phyloP scores from a whole-genome alignment of 83 land plant genomes.

The Picea abies region DNA sequence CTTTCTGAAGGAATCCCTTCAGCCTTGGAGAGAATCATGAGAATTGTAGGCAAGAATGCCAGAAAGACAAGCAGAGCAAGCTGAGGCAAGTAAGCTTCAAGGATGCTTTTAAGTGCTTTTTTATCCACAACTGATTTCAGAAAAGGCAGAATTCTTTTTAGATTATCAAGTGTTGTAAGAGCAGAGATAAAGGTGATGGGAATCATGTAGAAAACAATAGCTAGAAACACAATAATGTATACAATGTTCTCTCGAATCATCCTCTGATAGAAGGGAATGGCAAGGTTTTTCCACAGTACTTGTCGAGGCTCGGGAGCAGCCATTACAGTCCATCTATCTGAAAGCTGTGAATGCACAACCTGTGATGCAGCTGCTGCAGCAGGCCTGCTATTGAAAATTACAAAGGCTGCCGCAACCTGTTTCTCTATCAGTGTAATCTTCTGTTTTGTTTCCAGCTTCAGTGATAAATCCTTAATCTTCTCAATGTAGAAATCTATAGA shows the following conservation, averaged over 20 bases:
- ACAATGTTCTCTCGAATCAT: constrained; percentile 44
- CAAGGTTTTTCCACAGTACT: constrained; percentile 70
- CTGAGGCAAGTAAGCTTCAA: no score
- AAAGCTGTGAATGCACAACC: constrained; percentile 53
- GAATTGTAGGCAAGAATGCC: constrained; percentile 67
- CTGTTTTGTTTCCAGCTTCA: constrained; percentile 49
- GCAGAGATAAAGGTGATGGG: no score
- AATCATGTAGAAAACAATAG: no score
- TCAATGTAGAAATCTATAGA: constrained; percentile 64
- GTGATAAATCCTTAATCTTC: constrained; percentile 55
- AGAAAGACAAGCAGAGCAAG: constrained; percentile 59
- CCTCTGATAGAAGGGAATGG: constrained; percentile 38
- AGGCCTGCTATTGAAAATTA: constrained; percentile 66
- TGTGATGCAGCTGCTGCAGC: constrained; percentile 81
- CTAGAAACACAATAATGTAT: background rate
- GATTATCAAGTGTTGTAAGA: constrained; percentile 47
- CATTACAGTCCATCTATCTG: constrained; percentile 68
- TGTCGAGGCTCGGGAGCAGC: constrained; percentile 90
- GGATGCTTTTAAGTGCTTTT: constrained; percentile 17
- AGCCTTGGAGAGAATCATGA: constrained; percentile 36
- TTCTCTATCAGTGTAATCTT: constrained; percentile 53
- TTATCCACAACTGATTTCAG: constrained; percentile 49
- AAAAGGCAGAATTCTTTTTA: constrained; percentile 66
- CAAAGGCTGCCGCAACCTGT: constrained; percentile 64
- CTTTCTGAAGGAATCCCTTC: constrained; percentile 44